Evolutionary conservation across 2,329 filamentous ascomycete genomes (phyloP), one percentile per base, ranked within the genome.

Genomic region (Orbilia blumenaviensis): DNA sequence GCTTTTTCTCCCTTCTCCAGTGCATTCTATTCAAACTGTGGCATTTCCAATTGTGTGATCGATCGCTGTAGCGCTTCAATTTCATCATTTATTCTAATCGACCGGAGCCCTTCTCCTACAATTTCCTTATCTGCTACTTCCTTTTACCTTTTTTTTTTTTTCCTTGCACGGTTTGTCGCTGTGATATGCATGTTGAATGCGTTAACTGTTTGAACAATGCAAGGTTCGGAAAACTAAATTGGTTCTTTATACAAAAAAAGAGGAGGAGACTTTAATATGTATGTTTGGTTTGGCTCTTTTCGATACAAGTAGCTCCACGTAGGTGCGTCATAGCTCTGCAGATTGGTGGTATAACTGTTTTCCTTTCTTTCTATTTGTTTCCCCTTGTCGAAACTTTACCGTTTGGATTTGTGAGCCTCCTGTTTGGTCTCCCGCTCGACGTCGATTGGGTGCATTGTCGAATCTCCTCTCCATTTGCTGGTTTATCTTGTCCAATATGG

Each of bases 41-140:
- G 61, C 61, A 41, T 52, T 64, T 64, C 16, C 32, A 56, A 56
- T 56, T n/a, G n/a, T 23, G 42, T 46, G 42, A 46, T 38, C 29
- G 52, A 38, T 56, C 18, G 52, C 52, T 56, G 48, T 54, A 54
- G 48, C 48, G 27, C 29, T 54, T 54, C 16, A 54, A 54, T 32
- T 52, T 34, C n/a, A 52, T 18, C 23, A 36, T 56, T 56, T 18
- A 41, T 27, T 52, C n/a, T n/a, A 25, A 23, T 27, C 44, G 25
- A 16, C 7, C n/a, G 12, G 12, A 23, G 8, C n/a, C 23, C 10
- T 9, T 18, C 5, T 25, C 16, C n/a, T 21, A 1, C n/a, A n/a
- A n/a, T n/a, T n/a, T n/a, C n/a, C n/a, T n/a, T n/a, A n/a, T n/a
- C n/a, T n/a, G n/a, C n/a, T n/a, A n/a, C 23, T 48, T 48, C 23